These are phyloP conservation scores for Phyllosticta citribraziliensis DNA, from an alignment of 2,329 filamentous ascomycete species.

Conservation along the genomic window DNA sequence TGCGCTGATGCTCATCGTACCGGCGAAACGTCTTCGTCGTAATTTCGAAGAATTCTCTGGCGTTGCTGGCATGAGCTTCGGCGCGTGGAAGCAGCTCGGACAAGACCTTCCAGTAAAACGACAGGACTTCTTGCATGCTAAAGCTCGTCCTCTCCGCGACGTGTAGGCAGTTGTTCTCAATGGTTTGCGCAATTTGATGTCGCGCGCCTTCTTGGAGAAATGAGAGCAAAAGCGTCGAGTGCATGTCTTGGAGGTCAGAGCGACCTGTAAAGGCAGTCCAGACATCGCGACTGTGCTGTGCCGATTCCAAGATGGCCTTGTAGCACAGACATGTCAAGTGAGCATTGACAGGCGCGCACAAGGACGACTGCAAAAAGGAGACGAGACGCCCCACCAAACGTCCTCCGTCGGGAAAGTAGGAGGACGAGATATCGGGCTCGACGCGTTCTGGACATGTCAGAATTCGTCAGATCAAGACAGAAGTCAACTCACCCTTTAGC, in stretches of 20 bases:
- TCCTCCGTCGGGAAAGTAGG: conserved; percentile 24
- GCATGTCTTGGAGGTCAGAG: conserved; percentile 18
- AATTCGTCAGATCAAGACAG: neutral
- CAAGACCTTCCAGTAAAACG: conserved; percentile 25
- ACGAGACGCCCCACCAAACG: conserved; percentile 23
- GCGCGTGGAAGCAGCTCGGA: conserved; percentile 21
- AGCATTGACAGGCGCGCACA: conserved; percentile 14
- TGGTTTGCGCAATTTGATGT: conserved; percentile 19
- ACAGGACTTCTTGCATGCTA: conserved; percentile 22
- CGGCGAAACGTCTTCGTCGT: conserved; percentile 26
- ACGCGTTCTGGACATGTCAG: conserved; percentile 21
- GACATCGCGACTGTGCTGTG: conserved; percentile 23
- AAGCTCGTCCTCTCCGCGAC: conserved; percentile 7
- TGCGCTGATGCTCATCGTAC: conserved; percentile 24
- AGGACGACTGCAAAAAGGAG: conserved; percentile 12
- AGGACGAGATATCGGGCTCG: conserved; percentile 19
- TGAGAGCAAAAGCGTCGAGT: conserved; percentile 22
- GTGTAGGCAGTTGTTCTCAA: conserved; percentile 24
- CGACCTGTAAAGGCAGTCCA: conserved; percentile 25
- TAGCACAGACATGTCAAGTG: conserved; percentile 16
- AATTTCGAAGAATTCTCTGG: conserved; percentile 25
- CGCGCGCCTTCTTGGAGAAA: conserved; percentile 17
- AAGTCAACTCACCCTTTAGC: conserved; percentile 22
- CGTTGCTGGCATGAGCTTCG: conserved; percentile 17
- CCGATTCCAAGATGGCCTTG: conserved; percentile 26